Evolutionary conservation across 352 stramenopile species (phyloP).

Genomic region (Pythium grandisporangium): DNA sequence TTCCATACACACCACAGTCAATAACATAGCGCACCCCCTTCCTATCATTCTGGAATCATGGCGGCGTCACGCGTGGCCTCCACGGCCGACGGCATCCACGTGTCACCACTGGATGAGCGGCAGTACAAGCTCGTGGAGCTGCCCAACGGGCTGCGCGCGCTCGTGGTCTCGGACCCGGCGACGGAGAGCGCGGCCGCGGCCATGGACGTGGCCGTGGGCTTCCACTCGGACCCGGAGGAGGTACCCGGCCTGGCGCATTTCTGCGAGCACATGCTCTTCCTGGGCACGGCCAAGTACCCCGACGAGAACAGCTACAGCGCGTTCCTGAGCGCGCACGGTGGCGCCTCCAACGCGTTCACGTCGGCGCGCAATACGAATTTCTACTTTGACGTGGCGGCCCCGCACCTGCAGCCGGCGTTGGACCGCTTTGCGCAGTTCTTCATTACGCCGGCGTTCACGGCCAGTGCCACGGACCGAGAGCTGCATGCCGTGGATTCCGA

Average conservation of each 20-base stretch:
- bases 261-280: constrained; percentile 91
- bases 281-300: constrained; percentile 89
- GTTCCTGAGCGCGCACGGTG: constrained; percentile 79
- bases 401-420: constrained; percentile 57
- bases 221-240: constrained; percentile 52
- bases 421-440: constrained; percentile 93
- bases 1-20: too few species aligned
- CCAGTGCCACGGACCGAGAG: constrained; percentile 72
- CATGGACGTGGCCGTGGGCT: constrained; percentile 86
- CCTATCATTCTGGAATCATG: too few species aligned
- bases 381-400: constrained; percentile 83
- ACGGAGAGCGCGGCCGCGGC: constrained; percentile 74
- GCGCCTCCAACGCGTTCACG: constrained; percentile 88
- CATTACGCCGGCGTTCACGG: constrained; percentile 72
- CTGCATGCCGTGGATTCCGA: constrained; percentile 88
- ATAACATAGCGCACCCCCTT: too few species aligned
- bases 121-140: constrained; percentile 62
- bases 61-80: constrained; percentile 12
- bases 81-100: constrained; percentile 22
- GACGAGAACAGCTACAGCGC: constrained; percentile 76
- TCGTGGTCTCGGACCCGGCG: constrained; percentile 74
- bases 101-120: constrained; percentile 54
- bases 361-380: constrained; percentile 86
- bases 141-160: constrained; percentile 53
- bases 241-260: constrained; percentile 69